phyloP scores from a whole-genome alignment of 495 filamentous ascomycete species.

The Lasiosphaeria ovina region DNA sequence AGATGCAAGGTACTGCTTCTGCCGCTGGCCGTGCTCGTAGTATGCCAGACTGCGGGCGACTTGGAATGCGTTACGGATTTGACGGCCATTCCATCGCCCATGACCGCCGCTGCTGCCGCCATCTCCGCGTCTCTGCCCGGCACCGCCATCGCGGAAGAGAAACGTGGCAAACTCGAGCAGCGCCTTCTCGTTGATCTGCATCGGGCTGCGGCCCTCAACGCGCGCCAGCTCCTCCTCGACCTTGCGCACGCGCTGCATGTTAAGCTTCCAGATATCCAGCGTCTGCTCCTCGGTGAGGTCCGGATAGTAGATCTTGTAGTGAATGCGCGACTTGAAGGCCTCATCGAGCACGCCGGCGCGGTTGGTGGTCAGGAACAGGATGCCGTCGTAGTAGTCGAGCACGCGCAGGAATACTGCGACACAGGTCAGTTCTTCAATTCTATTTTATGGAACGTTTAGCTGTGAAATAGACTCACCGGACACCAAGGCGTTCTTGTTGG shows the following conservation, averaged over 20 bases:
- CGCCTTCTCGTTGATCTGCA: conserved; percentile 21
- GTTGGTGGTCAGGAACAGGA: conserved; percentile 56
- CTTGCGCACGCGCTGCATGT: conserved; percentile 24
- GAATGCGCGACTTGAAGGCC: conserved; percentile 51
- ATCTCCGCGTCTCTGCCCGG: background rate
- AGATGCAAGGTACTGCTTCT: background rate
- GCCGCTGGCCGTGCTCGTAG: conserved; percentile 1
- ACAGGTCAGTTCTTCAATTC: conserved; percentile 18
- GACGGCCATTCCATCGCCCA: conserved; percentile 22
- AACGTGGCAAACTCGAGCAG: conserved; percentile 26
- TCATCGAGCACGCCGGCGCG: conserved; percentile 46
- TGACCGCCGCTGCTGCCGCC: background rate
- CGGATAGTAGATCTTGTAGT: conserved; percentile 41
- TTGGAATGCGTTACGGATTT: conserved; percentile 28
- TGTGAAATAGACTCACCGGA: conserved; percentile 25
- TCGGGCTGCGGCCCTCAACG: conserved; percentile 14
- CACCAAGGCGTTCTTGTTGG: conserved; percentile 51
- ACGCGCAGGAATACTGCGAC: conserved; percentile 40
- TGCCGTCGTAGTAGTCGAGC: conserved; percentile 52
- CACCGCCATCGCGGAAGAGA: conserved; percentile 17
- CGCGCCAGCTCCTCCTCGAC: conserved; percentile 22
- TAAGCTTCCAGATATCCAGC: conserved; percentile 29
- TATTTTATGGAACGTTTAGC: conserved; percentile 35
- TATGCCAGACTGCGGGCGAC: conserved; percentile 17
- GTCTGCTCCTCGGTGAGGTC: conserved; percentile 25